phyloP scores from a whole-genome alignment of 208 protist genomes.

The Borovskyia barvae region DNA sequence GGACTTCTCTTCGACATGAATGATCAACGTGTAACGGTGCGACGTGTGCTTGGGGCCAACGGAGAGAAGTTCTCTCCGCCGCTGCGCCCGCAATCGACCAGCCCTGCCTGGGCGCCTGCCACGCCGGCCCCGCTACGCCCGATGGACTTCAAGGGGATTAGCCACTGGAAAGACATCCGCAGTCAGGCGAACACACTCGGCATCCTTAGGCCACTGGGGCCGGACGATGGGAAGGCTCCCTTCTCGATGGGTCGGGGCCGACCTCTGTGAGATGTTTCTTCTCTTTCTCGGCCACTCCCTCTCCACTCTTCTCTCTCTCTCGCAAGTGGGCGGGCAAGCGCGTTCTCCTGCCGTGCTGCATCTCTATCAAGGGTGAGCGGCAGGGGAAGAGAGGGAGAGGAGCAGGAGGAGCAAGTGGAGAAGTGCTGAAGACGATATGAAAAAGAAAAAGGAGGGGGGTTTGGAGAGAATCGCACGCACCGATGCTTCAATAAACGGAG shows the following conservation, averaged over 20 bases:
- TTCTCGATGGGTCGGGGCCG: constrained; percentile 68
- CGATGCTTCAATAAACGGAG: no score
- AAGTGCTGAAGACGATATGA: background rate
- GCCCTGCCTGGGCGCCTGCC: constrained; percentile 36
- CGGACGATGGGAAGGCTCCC: constrained; percentile 44
- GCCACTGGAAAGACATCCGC: constrained; percentile 71
- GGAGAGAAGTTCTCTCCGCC: constrained; percentile 57
- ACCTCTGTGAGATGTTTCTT: constrained; percentile 31
- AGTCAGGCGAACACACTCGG: constrained; percentile 35
- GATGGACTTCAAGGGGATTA: constrained; percentile 76
- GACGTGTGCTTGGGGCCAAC: constrained; percentile 41
- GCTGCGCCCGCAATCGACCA: constrained; percentile 32
- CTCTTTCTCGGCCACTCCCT: no score
- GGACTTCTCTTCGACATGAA: constrained; percentile 57
- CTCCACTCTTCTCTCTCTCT: no score
- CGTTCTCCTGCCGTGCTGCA: no score
- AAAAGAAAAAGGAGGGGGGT: constrained; percentile 2
- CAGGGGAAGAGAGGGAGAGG: background rate
- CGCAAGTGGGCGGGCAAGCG: background rate
- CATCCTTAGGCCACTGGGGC: constrained; percentile 51
- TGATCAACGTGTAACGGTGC: constrained; percentile 62
- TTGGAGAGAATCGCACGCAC: background rate
- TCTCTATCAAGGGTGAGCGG: background rate
- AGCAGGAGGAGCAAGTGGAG: background rate
- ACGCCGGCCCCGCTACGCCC: constrained; percentile 57